These are phyloP conservation scores for Blastobotrys parvus DNA, from an alignment of 805 yeast species.

Conservation along the genomic window DNA sequence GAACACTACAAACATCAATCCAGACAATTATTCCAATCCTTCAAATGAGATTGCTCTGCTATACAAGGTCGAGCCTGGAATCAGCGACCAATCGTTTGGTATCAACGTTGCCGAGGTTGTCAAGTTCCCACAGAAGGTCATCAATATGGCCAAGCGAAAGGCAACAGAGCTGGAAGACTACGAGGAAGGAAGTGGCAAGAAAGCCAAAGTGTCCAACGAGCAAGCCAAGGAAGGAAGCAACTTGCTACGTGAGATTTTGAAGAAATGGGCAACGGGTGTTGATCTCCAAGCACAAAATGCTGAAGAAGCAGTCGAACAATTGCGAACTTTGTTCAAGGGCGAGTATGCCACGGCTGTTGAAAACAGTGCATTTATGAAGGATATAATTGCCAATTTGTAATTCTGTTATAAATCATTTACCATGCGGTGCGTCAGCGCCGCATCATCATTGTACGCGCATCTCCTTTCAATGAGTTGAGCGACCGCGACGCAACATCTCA, in stretches of 20 bases:
- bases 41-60: slow-evolving; percentile 72
- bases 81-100: slow-evolving; percentile 93
- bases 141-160: slow-evolving; percentile 91
- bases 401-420: not conserved
- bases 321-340: slow-evolving; percentile 6
- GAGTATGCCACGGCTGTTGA: not conserved
- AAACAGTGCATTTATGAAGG: slow-evolving; percentile 1
- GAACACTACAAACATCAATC: slow-evolving; percentile 36
- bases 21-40: slow-evolving; percentile 9
- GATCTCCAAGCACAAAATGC: slow-evolving; percentile 8
- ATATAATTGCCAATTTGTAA: not conserved
- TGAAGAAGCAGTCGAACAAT: slow-evolving; percentile 8
- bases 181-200: slow-evolving; percentile 29
- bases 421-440: too few species aligned
- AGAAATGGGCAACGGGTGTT: slow-evolving; percentile 26
- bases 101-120: slow-evolving; percentile 96
- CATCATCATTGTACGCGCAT: too few species aligned
- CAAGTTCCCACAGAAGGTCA: slow-evolving; percentile 81
- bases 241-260: slow-evolving; percentile 36
- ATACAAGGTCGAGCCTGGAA: slow-evolving; percentile 94
- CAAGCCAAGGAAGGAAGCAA: slow-evolving; percentile 51
- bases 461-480: too few species aligned
- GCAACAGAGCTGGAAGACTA: slow-evolving; percentile 76
- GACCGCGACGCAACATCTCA: too few species aligned
- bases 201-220: slow-evolving; percentile 40